Conservation (phyloP, 2,329 filamentous ascomycete genomes). For the Cladosporium sp. region DNA sequence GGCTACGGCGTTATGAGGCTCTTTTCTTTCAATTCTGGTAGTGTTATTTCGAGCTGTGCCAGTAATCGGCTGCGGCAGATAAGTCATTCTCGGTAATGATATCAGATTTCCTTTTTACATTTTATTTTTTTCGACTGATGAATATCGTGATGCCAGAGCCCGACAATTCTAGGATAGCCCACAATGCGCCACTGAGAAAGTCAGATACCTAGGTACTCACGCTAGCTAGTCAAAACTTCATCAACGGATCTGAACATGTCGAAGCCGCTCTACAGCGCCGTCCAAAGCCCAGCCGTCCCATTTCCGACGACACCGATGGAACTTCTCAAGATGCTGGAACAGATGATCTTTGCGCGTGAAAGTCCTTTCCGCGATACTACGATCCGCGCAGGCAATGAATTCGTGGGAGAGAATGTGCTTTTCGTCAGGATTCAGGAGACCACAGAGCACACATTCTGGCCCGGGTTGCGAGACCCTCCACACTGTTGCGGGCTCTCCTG, state of each 20-base stretch:
- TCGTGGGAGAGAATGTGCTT: background rate
- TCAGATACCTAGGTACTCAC: background rate
- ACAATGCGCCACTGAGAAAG: background rate
- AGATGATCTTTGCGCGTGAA: background rate
- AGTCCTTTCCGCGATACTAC: background rate
- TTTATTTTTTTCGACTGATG: background rate
- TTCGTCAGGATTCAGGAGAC: background rate
- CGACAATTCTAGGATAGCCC: no score
- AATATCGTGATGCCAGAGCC: background rate
- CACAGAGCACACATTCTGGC: background rate
- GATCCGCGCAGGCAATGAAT: slow-evolving; percentile 1
- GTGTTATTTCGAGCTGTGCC: background rate
- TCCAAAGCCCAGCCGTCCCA: slow-evolving; percentile 2
- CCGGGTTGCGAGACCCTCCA: background rate
- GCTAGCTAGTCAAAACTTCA: background rate
- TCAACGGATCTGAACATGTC: background rate
- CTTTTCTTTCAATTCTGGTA: background rate
- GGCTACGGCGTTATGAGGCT: background rate
- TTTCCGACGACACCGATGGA: slow-evolving; percentile 2
- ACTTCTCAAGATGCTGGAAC: slow-evolving; percentile 4
- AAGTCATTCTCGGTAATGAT: background rate
- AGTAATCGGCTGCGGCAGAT: background rate
- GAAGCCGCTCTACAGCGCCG: background rate
- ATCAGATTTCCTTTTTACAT: background rate
- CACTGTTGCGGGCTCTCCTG: background rate